Base-by-base conservation (phyloP, 2,329 filamentous ascomycete genomes). In the Iodosphaeria phyllophila region DNA sequence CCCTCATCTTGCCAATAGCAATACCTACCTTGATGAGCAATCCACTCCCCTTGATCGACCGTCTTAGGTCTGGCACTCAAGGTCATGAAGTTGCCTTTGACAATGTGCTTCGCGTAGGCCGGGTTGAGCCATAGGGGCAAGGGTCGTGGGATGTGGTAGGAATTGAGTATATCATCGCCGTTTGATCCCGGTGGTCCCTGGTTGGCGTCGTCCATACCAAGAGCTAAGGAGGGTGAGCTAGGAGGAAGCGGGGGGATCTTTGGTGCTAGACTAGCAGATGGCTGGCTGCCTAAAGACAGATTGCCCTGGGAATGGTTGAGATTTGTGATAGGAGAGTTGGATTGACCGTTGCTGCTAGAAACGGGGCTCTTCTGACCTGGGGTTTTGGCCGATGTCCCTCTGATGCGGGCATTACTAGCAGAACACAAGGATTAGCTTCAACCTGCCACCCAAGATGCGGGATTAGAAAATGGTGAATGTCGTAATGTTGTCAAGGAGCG, bases 1-100 rank as follows among this genome's bases (percentile, higher is more conserved):
- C 17, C 5, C 6, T 11, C n/a, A n/a, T n/a, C n/a, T n/a, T n/a
- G 17, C 8, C 20, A 16, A 6, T 5, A 6, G n/a, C n/a, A 6
- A 22, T 24, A 41, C 54, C 44, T 61, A 92, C 86, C 74, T 61
- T 93, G 86, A 50, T 93, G 82, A 33, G 84, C 84, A 38, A 93
- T 65, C 86, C 86, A 95, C 52, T 95, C 86, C 36, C 82, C 86
- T 45, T 82, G 72, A 42, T 93, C 86, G 22, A 93, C 79, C 28
- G 89, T 84, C 56, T 86, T 84, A 13, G 86, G 86, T 44, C 84
- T 76, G 24, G 83, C 82, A 41, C 84, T 91, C 30, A 95, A 55
- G 8, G 86, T 93, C 74, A 92, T 82, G 47, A 95, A 93, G 56
- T 93, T 95, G 30, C 86, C 86, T 57, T 86, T 92, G 42, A 93